Evolutionary conservation across 805 yeast genomes (phyloP).

Genomic region (Starmerella khaoyaiensis): DNA sequence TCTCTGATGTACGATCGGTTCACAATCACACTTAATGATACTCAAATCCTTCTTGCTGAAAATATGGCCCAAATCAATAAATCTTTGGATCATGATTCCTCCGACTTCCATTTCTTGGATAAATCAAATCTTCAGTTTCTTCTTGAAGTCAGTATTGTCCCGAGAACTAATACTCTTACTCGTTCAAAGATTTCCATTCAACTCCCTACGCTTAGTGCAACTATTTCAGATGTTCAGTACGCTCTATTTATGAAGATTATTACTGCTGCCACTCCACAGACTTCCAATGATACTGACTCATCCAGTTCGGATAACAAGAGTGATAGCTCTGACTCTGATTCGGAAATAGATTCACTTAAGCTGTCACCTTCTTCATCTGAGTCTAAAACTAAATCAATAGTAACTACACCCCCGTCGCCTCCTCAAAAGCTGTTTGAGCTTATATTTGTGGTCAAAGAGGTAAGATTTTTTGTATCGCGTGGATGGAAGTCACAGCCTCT

Average conservation of each 20-base stretch:
- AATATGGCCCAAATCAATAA: constrained; percentile 39
- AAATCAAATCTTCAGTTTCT: constrained; percentile 59
- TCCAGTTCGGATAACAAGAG: background rate
- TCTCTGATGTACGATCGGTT: constrained; percentile 84
- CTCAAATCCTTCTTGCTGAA: constrained; percentile 77
- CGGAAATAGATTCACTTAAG: background rate
- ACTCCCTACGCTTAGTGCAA: constrained; percentile 57
- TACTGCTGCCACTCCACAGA: constrained; percentile 50
- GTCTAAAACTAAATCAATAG: background rate
- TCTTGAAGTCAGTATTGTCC: constrained; percentile 74
- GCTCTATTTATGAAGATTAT: constrained; percentile 71
- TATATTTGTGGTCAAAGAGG: constrained; percentile 51
- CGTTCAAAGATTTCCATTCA: constrained; percentile 61
- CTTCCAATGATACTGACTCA: background rate
- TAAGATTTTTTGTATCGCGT: constrained; percentile 49
- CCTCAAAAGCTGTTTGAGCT: constrained; percentile 61
- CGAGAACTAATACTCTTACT: constrained; percentile 63
- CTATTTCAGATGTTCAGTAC: constrained; percentile 80
- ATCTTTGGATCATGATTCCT: constrained; percentile 38
- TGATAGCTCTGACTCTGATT: background rate
- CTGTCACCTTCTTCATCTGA: background rate
- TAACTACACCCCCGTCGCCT: background rate
- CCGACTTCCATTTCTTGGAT: constrained; percentile 56
- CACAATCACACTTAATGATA: constrained; percentile 61
- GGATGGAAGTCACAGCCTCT: constrained; percentile 61